Percentiles rank a stretch among this genome's conserved stretches.
These are phyloP conservation scores for Aspergillus niger DNA, from an alignment of 2,329 filamentous ascomycete species.

Conservation along the genomic window DNA sequence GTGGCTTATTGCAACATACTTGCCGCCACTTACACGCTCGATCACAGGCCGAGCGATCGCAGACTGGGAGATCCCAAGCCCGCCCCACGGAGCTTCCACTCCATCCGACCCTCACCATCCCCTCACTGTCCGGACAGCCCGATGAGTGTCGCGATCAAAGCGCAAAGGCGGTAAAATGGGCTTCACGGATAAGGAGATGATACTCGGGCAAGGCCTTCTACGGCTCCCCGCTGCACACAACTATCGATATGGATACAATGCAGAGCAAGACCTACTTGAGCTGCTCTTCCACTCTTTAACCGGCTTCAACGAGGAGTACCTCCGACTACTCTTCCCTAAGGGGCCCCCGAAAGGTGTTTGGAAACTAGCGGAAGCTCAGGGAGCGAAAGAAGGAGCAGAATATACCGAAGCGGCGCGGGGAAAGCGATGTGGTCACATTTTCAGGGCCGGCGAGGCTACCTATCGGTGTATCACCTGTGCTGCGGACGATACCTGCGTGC, in stretches of 20 bases:
- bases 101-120: conserved; percentile 5
- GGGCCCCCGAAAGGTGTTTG: conserved; percentile 66
- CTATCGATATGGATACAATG: conserved; percentile 73
- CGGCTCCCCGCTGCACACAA: conserved; percentile 72
- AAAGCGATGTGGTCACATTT: conserved; percentile 95
- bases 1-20: not conserved
- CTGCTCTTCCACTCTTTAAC: conserved; percentile 87
- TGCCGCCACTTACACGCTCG: not conserved
- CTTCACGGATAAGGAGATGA: conserved; percentile 65
- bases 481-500: conserved; percentile 89
- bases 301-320: conserved; percentile 70
- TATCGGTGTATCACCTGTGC: conserved; percentile 95
- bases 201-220: conserved; percentile 80
- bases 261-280: conserved; percentile 70
- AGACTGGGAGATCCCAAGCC: conserved; percentile 3
- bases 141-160: conserved; percentile 28
- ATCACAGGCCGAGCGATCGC: not conserved
- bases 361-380: conserved; percentile 84
- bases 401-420: conserved; percentile 90
- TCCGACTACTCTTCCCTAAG: conserved; percentile 79
- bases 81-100: conserved; percentile 15
- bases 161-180: conserved; percentile 39
- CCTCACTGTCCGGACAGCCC: conserved; percentile 18
- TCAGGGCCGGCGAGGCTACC: conserved; percentile 89
- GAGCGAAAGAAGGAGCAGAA: conserved; percentile 89